Evolutionary conservation across 805 yeast genomes (phyloP).

Genomic region (Candida stauntonica): DNA sequence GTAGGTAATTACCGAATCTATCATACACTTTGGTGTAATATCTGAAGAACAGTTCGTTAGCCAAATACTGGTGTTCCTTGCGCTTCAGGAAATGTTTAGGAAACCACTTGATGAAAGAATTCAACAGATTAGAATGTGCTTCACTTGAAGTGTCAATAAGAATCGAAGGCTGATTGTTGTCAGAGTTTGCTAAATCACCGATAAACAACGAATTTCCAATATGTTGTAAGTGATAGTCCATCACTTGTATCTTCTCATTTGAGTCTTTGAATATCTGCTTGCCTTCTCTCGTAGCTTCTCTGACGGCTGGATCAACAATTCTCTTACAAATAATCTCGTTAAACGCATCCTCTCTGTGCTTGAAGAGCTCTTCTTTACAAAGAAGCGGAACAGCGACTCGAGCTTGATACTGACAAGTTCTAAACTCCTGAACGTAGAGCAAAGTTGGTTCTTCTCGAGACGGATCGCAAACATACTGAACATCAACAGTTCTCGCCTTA

Average conservation of each 20-base stretch:
- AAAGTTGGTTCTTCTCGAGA: constrained; percentile 1
- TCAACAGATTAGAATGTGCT: constrained; percentile 1
- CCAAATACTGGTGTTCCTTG: neutral
- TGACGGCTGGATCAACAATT: constrained; percentile 1
- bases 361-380: constrained; percentile 22
- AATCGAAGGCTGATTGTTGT: neutral
- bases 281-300: too few relatives aligned
- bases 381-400: constrained; percentile 20
- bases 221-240: constrained; percentile 2
- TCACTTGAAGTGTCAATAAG: constrained; percentile 1
- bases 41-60: neutral
- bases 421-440: constrained; percentile 17
- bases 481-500: constrained; percentile 18
- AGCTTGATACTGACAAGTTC: constrained; percentile 23
- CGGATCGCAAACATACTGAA: constrained; percentile 24
- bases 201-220: constrained; percentile 1
- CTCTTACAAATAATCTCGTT: constrained; percentile 7
- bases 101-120: constrained; percentile 4
- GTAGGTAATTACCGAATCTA: neutral
- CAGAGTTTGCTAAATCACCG: neutral
- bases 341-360: constrained; percentile 3
- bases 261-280: too few relatives aligned
- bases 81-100: constrained; percentile 1
- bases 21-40: constrained; percentile 1
- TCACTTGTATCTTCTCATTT: constrained; percentile 2